Percentiles rank a stretch among this genome's conserved stretches.
phyloP scores from a whole-genome alignment of 257 asterid species.

The Gentiana macrophylla region DNA sequence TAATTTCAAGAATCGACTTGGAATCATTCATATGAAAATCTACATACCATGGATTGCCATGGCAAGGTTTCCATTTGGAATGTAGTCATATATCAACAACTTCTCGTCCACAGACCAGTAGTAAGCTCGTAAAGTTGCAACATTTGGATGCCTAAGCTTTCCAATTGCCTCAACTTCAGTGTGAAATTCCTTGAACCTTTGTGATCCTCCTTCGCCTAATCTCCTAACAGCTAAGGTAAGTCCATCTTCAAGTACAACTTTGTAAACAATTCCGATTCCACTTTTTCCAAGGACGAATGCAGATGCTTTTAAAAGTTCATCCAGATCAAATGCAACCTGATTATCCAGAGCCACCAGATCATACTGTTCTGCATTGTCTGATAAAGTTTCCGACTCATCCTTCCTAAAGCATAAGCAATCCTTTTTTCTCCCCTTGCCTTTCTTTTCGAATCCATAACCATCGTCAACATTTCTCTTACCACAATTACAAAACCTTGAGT shows the following conservation, averaged over 20 bases:
- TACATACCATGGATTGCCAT: constrained; percentile 62
- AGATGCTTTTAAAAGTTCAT: constrained; percentile 84
- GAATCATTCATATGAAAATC: neutral
- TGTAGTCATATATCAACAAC: constrained; percentile 64
- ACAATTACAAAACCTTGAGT: constrained; percentile 40
- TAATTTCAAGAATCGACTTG: neutral
- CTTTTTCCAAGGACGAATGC: constrained; percentile 92
- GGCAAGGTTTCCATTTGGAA: constrained; percentile 77
- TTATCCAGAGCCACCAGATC: constrained; percentile 67
- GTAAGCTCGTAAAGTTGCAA: constrained; percentile 71
- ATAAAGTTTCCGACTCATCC: constrained; percentile 71
- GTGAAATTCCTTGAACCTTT: constrained; percentile 77
- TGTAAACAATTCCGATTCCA: constrained; percentile 81
- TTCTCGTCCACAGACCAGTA: constrained; percentile 96
- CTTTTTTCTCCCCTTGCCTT: constrained; percentile 29
- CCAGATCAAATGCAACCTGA: constrained; percentile 69
- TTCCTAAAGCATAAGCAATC: constrained; percentile 70
- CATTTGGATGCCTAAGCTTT: constrained; percentile 69
- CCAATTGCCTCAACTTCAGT: constrained; percentile 91
- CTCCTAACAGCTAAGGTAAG: constrained; percentile 73
- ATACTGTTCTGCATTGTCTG: constrained; percentile 59
- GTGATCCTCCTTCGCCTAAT: constrained; percentile 91
- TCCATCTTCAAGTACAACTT: constrained; percentile 87
- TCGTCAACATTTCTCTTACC: constrained; percentile 33
- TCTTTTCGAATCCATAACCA: constrained; percentile 48